Conservation (phyloP, 768 basidiomycete genomes). For the Auricularia cornea region DNA sequence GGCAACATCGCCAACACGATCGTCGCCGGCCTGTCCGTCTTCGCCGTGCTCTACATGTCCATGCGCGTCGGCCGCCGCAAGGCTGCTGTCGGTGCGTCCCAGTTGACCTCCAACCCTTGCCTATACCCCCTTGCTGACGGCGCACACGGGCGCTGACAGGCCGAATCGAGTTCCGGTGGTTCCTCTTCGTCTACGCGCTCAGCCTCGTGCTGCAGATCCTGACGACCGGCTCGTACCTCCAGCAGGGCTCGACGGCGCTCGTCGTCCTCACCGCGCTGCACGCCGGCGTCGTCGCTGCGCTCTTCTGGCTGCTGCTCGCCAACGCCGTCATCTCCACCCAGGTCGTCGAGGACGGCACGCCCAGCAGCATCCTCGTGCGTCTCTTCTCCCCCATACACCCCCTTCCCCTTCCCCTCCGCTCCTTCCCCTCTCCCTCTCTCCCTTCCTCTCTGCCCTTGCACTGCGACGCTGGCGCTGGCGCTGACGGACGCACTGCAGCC, state of each 20-base stretch:
- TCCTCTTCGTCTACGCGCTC: conserved; percentile 58
- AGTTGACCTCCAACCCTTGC: background rate
- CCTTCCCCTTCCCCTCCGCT: too few species aligned
- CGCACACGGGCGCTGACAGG: conserved; percentile 27
- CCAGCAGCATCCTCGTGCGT: conserved; percentile 57
- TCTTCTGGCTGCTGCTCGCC: conserved; percentile 68
- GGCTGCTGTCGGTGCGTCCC: conserved; percentile 75
- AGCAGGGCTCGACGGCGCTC: conserved; percentile 67
- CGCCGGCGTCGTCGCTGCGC: conserved; percentile 61
- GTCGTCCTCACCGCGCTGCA: conserved; percentile 71
- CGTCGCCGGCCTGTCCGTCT: conserved; percentile 63
- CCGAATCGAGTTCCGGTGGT: conserved; percentile 60
- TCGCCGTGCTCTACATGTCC: conserved; percentile 52
- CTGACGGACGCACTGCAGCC: too few species aligned
- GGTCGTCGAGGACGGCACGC: conserved; percentile 84
- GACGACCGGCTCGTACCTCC: conserved; percentile 67
- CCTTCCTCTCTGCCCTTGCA: background rate
- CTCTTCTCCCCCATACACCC: background rate
- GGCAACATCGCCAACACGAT: conserved; percentile 86
- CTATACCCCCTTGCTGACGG: background rate
- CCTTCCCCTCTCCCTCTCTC: too few species aligned
- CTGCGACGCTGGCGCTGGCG: background rate
- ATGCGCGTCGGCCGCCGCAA: conserved; percentile 52
- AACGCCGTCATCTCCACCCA: conserved; percentile 81
- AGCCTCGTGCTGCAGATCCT: conserved; percentile 74